phyloP scores from a whole-genome alignment of 345 rosid genomes.

The Streptanthus diversifolius region DNA sequence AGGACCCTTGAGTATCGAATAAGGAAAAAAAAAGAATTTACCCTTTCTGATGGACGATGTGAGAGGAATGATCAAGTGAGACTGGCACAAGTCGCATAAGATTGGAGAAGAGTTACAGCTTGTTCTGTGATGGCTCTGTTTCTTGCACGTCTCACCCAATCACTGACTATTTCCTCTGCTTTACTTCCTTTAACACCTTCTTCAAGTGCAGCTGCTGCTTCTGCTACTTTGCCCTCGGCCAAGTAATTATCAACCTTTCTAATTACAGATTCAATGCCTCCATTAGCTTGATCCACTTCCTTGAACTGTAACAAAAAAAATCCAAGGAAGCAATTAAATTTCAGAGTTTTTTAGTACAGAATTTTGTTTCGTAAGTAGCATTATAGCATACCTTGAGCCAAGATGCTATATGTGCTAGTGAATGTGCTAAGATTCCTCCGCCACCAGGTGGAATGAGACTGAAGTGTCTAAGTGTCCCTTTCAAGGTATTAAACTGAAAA shows the following conservation, averaged over 20 bases:
- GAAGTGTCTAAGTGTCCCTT: slow-evolving; percentile 78
- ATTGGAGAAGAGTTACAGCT: slow-evolving; percentile 72
- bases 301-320: slow-evolving; percentile 48
- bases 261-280: slow-evolving; percentile 71
- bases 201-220: slow-evolving; percentile 83
- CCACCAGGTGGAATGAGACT: slow-evolving; percentile 91
- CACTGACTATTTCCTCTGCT: slow-evolving; percentile 61
- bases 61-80: slow-evolving; percentile 42
- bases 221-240: slow-evolving; percentile 79
- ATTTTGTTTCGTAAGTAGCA: slow-evolving; percentile 1
- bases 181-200: slow-evolving; percentile 88
- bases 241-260: slow-evolving; percentile 65
- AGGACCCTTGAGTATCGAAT: slow-evolving; percentile 5
- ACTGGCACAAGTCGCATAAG: slow-evolving; percentile 78
- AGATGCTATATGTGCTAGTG: slow-evolving; percentile 70
- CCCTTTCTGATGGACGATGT: slow-evolving; percentile 13
- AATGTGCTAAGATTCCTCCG: slow-evolving; percentile 78
- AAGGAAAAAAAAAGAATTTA: not conserved
- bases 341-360: not conserved
- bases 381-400: slow-evolving; percentile 65
- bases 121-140: slow-evolving; percentile 90
- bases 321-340: not conserved
- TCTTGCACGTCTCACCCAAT: slow-evolving; percentile 72
- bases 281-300: slow-evolving; percentile 57
- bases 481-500: slow-evolving; percentile 70